phyloP scores from a whole-genome alignment of 768 basidiomycete species.

The Paxillus rubicundulus region DNA sequence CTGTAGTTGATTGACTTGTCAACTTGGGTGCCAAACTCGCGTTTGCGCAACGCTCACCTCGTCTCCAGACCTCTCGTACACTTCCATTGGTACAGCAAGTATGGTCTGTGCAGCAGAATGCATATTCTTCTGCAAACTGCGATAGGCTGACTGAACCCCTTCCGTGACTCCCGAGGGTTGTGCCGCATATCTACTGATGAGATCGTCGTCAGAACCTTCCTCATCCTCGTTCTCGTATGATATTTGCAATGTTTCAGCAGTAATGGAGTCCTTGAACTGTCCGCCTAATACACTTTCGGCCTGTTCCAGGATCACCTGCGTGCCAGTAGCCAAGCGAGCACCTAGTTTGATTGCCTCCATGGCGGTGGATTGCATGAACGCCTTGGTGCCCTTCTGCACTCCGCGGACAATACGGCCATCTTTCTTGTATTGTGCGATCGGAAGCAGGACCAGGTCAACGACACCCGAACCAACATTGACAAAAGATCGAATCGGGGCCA shows the following conservation, averaged over 20 bases:
- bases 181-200: conserved; percentile 87
- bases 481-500: conserved; percentile 92
- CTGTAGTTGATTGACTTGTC: conserved; percentile 38
- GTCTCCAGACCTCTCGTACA: conserved; percentile 90
- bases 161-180: conserved; percentile 84
- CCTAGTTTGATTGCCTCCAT: conserved; percentile 95
- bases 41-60: conserved; percentile 53
- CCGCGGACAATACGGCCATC: conserved; percentile 92
- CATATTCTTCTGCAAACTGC: conserved; percentile 80
- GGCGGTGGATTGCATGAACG: conserved; percentile 92
- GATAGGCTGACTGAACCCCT: conserved; percentile 90
- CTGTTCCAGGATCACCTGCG: conserved; percentile 95
- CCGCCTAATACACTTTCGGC: conserved; percentile 89
- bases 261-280: conserved; percentile 63
- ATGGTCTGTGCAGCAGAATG: conserved; percentile 97
- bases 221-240: conserved; percentile 31
- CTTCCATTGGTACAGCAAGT: conserved; percentile 98
- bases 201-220: conserved; percentile 44
- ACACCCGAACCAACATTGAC: conserved; percentile 98
- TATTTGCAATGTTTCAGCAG: conserved; percentile 62
- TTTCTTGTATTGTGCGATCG: conserved; percentile 97
- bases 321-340: conserved; percentile 91
- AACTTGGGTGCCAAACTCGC: background rate
- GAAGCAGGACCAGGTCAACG: conserved; percentile 91
- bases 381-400: conserved; percentile 88